Evolutionary conservation across 371 early-diverging fungal genomes (phyloP), one percentile per base, ranked within the genome.

Genomic region (Zychaea mexicana): DNA sequence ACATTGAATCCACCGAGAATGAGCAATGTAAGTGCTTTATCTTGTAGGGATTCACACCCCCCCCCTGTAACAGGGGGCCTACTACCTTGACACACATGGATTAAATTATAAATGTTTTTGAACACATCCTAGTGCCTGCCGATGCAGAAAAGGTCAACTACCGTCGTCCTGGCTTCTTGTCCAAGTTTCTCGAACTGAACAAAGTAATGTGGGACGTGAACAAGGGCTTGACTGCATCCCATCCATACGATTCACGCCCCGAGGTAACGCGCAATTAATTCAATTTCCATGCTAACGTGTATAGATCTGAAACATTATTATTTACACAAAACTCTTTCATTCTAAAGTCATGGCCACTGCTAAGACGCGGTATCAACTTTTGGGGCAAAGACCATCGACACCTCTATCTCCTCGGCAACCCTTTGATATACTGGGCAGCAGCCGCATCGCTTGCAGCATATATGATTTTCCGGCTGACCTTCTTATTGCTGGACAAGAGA

Each of bases 351-450:
- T 98, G 98, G 98, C 89, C 94, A n/a, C 83, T 94, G 68, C 76
- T 97, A 60, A 77, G 88, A 56, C 89, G 96, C 30, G 98, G 98
- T 13, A 96, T 98, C 70, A 92, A 91, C 28, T 98, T 95, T 79
- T 98, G 98, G 98, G 93, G 85, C 24, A 79, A 79, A 55, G 88
- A 87, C 24, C 76, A 82, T 47, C 78, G 75, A 36, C 92, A 94
- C 62, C 85, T 99, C 64, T 99, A 99, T 73, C 83, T 99, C 65
- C 74, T 99, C 39, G 99, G 99, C 21, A 99, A 99, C 72, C 98
- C 99, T 15, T 63, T 98, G 26, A 76, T 93, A 1, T 99, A 98
- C 91, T 99, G 97, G 91, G 57, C 85, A 27, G 77, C 91, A 3
- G 83, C 92, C 52, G 74, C 81, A 1, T 84, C 92, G 13, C 69